These are phyloP conservation scores for Sarcodon aspratus DNA, from an alignment of 768 basidiomycete genomes.

Conservation along the genomic window DNA sequence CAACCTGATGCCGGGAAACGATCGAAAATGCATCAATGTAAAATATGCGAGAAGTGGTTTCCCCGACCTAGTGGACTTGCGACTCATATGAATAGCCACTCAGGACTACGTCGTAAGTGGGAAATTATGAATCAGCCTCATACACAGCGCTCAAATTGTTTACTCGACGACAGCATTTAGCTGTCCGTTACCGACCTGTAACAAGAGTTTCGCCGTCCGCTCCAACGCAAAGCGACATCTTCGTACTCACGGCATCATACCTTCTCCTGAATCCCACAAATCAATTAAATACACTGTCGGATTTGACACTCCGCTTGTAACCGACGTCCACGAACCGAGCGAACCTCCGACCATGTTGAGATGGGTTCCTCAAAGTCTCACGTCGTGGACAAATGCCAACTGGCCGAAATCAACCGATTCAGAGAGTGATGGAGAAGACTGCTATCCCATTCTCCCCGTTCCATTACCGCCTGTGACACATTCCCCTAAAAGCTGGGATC, in stretches of 20 bases:
- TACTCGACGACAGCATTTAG: conserved; percentile 17
- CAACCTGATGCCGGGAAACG: neutral
- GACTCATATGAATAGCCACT: conserved; percentile 44
- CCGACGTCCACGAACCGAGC: conserved; percentile 28
- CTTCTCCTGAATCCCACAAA: conserved; percentile 13
- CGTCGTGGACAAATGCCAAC: conserved; percentile 18
- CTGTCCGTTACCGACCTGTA: conserved; percentile 51
- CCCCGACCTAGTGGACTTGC: conserved; percentile 39
- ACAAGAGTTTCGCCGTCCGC: conserved; percentile 62
- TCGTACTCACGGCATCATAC: conserved; percentile 57
- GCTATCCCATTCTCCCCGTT: conserved; percentile 23
- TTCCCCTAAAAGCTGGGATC: conserved; percentile 16
- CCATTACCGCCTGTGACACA: conserved; percentile 25
- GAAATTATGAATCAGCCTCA: conserved; percentile 3
- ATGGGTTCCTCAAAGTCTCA: conserved; percentile 30
- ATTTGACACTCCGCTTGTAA: conserved; percentile 34
- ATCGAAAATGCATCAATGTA: conserved; percentile 39
- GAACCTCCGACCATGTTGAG: conserved; percentile 23
- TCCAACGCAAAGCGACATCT: conserved; percentile 77
- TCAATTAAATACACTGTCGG: conserved; percentile 25
- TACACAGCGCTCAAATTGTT: neutral
- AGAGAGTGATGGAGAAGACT: conserved; percentile 14
- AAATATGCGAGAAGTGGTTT: conserved; percentile 31
- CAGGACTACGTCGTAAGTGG: conserved; percentile 36
- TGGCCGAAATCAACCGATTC: conserved; percentile 12